Evolutionary conservation across 495 filamentous ascomycete species (phyloP).

Genomic region (Aspergillus olivimuriae): DNA sequence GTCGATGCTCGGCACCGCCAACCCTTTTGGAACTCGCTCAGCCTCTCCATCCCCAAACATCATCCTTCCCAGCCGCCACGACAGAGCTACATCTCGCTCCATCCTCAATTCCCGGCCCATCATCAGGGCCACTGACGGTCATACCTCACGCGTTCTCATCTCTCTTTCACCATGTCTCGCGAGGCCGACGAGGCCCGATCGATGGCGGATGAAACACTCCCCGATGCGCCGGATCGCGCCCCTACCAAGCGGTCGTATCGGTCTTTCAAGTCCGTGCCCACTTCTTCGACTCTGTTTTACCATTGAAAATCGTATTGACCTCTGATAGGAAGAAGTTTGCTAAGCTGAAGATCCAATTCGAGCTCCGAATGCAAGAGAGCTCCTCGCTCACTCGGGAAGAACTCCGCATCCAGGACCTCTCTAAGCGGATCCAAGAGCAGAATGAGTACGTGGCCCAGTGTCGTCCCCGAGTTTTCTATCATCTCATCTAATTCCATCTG

Average conservation of each 20-base stretch:
- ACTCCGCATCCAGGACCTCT: conserved; percentile 66
- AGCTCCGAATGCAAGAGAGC: conserved; percentile 72
- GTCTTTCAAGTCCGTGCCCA: conserved; percentile 45
- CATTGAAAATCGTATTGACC: too few relatives aligned
- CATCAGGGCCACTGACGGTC: too few relatives aligned
- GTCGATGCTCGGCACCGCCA: too few relatives aligned
- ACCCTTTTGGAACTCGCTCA: too few relatives aligned
- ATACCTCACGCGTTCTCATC: neutral
- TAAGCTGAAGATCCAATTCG: conserved; percentile 83
- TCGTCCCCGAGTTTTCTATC: neutral
- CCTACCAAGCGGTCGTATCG: conserved; percentile 33
- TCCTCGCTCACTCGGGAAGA: conserved; percentile 72
- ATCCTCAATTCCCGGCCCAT: too few relatives aligned
- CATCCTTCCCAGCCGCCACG: too few relatives aligned
- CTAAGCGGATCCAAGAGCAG: conserved; percentile 74
- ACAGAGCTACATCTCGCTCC: conserved; percentile 6
- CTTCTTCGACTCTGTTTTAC: too few relatives aligned
- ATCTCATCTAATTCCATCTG: conserved; percentile 13
- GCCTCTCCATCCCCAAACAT: too few relatives aligned
- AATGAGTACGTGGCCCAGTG: conserved; percentile 57
- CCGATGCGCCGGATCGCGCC: conserved; percentile 25
- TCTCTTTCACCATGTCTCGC: conserved; percentile 24
- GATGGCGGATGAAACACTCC: conserved; percentile 23
- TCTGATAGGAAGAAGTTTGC: conserved; percentile 96
- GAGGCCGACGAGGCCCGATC: conserved; percentile 21